A percentile compares a stretch with the other conserved stretches of the same genome.
Evolutionary conservation across 495 filamentous ascomycete species (phyloP).

Genomic region (Margaritispora aquatica): DNA sequence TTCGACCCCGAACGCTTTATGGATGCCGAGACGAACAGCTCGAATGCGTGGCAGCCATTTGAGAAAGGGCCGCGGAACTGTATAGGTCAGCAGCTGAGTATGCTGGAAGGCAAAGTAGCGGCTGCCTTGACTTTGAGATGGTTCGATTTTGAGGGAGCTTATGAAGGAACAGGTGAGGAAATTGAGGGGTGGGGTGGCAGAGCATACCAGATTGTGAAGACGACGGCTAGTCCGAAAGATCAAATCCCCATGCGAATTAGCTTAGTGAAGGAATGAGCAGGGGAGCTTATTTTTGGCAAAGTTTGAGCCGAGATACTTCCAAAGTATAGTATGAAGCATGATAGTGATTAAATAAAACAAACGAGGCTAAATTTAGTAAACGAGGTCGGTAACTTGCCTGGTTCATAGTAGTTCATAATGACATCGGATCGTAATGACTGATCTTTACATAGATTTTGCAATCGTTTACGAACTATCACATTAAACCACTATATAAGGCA

Average conservation of each 20-base stretch:
- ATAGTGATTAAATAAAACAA: too few relatives aligned
- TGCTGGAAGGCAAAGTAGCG: slow-evolving; percentile 32
- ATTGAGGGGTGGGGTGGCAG: slow-evolving; percentile 4
- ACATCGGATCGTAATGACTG: too few relatives aligned
- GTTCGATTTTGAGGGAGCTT: slow-evolving; percentile 25
- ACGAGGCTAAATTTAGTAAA: too few relatives aligned
- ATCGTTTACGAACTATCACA: too few relatives aligned
- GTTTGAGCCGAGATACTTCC: neutral
- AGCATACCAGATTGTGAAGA: slow-evolving; percentile 1
- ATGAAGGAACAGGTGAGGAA: neutral
- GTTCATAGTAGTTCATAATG: too few relatives aligned
- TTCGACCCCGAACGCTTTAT: slow-evolving; percentile 34
- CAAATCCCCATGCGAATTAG: neutral
- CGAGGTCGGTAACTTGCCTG: too few relatives aligned
- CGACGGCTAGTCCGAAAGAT: slow-evolving; percentile 4
- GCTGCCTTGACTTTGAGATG: slow-evolving; percentile 26
- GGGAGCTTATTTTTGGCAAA: too few relatives aligned
- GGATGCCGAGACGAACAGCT: slow-evolving; percentile 12
- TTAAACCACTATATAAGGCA: too few relatives aligned
- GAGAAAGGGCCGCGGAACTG: slow-evolving; percentile 38
- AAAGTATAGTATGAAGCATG: too few relatives aligned
- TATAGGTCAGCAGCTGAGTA: slow-evolving; percentile 38
- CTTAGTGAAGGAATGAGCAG: neutral
- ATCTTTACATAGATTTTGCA: too few relatives aligned
- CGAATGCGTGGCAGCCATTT: slow-evolving; percentile 34